phyloP scores from a whole-genome alignment of 371 early-diverging fungal species.

The Mortierella sp. region DNA sequence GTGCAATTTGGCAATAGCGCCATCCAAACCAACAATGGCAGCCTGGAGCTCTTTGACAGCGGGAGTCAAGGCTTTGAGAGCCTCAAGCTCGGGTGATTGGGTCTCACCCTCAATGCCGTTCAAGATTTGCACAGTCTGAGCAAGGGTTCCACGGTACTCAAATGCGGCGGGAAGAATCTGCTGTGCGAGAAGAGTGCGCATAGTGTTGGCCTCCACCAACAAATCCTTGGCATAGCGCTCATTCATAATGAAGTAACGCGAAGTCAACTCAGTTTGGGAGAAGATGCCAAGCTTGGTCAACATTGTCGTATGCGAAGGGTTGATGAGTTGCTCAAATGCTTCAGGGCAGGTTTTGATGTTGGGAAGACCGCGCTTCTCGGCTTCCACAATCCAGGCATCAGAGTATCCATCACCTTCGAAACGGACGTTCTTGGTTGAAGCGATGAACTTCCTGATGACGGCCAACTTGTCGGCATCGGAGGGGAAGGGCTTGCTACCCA shows the following conservation, averaged over 20 bases:
- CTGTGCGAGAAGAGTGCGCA: constrained; percentile 83
- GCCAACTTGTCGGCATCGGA: constrained; percentile 89
- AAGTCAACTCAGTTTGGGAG: constrained; percentile 86
- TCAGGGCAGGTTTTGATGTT: constrained; percentile 91
- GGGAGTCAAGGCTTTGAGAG: constrained; percentile 78
- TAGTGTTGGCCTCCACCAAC: constrained; percentile 94
- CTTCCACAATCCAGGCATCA: constrained; percentile 83
- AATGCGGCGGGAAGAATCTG: constrained; percentile 92
- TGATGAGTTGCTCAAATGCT: constrained; percentile 86
- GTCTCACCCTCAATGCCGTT: constrained; percentile 70
- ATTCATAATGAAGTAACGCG: constrained; percentile 93
- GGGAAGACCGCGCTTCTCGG: constrained; percentile 90
- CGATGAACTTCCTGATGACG: constrained; percentile 89
- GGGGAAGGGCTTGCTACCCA: constrained; percentile 82
- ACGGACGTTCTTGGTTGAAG: constrained; percentile 86
- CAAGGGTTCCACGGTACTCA: constrained; percentile 88
- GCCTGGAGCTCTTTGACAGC: constrained; percentile 70
- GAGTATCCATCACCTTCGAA: constrained; percentile 98
- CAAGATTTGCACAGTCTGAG: constrained; percentile 80
- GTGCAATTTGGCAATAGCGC: constrained; percentile 69
- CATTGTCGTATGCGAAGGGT: constrained; percentile 79
- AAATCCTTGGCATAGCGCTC: constrained; percentile 98
- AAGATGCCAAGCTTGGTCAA: constrained; percentile 87
- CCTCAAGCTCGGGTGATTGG: constrained; percentile 76
- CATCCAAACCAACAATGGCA: constrained; percentile 66